Evolutionary conservation across 129 eudicot species (phyloP).

Genomic region (Logfia minima): DNA sequence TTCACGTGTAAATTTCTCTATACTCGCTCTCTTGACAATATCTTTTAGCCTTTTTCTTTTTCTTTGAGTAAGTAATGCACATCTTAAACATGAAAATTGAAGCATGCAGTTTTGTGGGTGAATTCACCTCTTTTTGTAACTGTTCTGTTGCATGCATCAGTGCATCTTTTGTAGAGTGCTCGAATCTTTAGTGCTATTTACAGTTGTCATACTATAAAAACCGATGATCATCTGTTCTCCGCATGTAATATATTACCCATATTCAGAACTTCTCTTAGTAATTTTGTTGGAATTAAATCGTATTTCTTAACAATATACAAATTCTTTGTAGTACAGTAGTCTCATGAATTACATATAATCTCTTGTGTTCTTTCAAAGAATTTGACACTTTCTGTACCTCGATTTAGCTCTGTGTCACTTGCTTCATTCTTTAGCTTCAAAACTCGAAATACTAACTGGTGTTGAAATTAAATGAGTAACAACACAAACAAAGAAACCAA

Average conservation of each 20-base stretch:
- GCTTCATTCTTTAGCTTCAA: conserved; percentile 31
- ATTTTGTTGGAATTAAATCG: conserved; percentile 24
- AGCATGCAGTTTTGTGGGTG: conserved; percentile 35
- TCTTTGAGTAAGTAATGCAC: conserved; percentile 33
- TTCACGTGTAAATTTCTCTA: conserved; percentile 39
- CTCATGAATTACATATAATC: conserved; percentile 5
- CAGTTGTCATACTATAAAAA: conserved; percentile 20
- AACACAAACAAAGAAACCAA: conserved; percentile 32
- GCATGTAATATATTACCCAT: conserved; percentile 25
- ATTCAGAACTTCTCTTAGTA: neutral
- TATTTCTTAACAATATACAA: conserved; percentile 20
- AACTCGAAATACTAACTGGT: conserved; percentile 35
- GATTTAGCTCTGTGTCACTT: conserved; percentile 25
- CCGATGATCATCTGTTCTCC: neutral
- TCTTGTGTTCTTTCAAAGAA: conserved; percentile 20
- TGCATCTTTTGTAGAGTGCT: conserved; percentile 37
- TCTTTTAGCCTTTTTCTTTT: conserved; percentile 40
- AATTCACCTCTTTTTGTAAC: conserved; percentile 28
- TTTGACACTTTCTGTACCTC: conserved; percentile 10
- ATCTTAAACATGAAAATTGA: conserved; percentile 11
- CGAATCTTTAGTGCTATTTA: conserved; percentile 26
- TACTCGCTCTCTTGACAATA: conserved; percentile 40
- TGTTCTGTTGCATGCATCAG: conserved; percentile 26
- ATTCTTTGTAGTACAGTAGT: conserved; percentile 23
- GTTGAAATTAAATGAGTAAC: conserved; percentile 30